A percentile compares a stretch with the other conserved stretches of the same genome.
phyloP scores from a whole-genome alignment of 2,329 filamentous ascomycete species.

The Rhexocercosporidium sp. region DNA sequence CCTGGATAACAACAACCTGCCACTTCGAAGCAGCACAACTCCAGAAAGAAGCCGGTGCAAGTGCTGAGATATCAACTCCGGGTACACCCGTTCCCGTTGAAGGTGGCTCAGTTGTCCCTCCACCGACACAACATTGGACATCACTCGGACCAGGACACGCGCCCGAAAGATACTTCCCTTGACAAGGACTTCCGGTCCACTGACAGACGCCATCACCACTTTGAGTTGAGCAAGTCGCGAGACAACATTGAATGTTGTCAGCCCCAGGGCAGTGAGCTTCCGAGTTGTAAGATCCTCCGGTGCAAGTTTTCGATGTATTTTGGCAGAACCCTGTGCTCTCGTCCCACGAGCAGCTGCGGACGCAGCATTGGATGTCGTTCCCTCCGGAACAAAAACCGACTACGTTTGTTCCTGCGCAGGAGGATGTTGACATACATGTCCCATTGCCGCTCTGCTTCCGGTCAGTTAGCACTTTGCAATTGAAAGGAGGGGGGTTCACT shows the following conservation, averaged over 20 bases:
- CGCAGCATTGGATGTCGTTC: slow-evolving; percentile 13
- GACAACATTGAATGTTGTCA: slow-evolving; percentile 31
- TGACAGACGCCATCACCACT: slow-evolving; percentile 25
- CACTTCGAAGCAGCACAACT: slow-evolving; percentile 26
- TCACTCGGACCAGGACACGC: slow-evolving; percentile 29
- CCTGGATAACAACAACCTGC: slow-evolving; percentile 26
- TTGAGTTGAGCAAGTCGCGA: slow-evolving; percentile 27
- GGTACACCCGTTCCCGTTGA: slow-evolving; percentile 5
- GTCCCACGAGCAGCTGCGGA: slow-evolving; percentile 16
- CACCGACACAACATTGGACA: slow-evolving; percentile 31
- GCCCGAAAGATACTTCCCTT: slow-evolving; percentile 21
- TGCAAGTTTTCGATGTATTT: slow-evolving; percentile 15
- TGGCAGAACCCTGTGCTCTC: slow-evolving; percentile 21
- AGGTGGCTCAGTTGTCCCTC: slow-evolving; percentile 1
- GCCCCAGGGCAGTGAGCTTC: slow-evolving; percentile 29
- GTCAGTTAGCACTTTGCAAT: not conserved
- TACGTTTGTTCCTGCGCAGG: slow-evolving; percentile 12
- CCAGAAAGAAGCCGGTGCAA: slow-evolving; percentile 23
- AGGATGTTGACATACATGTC: slow-evolving; percentile 1
- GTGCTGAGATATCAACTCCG: slow-evolving; percentile 28
- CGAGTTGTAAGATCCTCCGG: slow-evolving; percentile 17
- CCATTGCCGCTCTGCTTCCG: not conserved
- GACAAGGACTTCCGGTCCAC: slow-evolving; percentile 21
- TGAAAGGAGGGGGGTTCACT: not conserved
- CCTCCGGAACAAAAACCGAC: slow-evolving; percentile 1